phyloP scores from a whole-genome alignment of 176 grass and related monocot species.

The bread wheat (Triticum aestivum) region IWGSC_CS_RefSeq_v2.1 NC_057809.1:131192633-131193132 shows the following conservation, averaged over 20 bases:
- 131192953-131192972: conserved; percentile 15
- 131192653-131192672: conserved; percentile 5
- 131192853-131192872: not conserved
- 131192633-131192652: not conserved
- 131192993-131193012: conserved; percentile 9
- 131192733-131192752: not conserved
- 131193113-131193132: not conserved
- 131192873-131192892: conserved; percentile 1
- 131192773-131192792: not conserved
- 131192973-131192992: not conserved
- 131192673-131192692: not conserved
- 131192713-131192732: not conserved
- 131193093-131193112: not conserved
- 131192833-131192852: not conserved
- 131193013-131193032: not conserved
- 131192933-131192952: not conserved
- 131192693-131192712: not conserved
- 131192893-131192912: not conserved
- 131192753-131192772: not conserved
- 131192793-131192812: not conserved
- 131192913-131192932: not conserved
- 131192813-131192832: not conserved
- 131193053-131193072: not conserved
- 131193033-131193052: not conserved
- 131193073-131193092: not conserved